Conservation (phyloP, 179 eudicot genomes). For the Vitellaria paradoxa region DNA sequence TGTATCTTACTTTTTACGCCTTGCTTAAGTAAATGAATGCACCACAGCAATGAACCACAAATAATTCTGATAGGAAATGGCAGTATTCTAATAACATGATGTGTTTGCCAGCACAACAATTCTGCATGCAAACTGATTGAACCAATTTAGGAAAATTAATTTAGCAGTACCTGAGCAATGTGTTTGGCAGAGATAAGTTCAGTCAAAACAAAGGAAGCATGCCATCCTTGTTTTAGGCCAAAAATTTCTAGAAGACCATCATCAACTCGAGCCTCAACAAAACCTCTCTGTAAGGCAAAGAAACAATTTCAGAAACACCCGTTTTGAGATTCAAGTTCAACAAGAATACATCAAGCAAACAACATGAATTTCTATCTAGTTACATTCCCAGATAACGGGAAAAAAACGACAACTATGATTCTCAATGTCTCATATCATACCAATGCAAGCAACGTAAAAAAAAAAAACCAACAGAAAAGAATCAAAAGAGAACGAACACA, state of each 20-base stretch:
- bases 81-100: too few species aligned
- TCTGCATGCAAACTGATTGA: background rate
- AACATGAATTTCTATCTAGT: background rate
- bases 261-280: slow-evolving; percentile 89
- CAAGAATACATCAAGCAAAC: background rate
- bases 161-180: slow-evolving; percentile 68
- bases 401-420: background rate
- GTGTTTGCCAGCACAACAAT: background rate
- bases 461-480: background rate
- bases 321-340: background rate
- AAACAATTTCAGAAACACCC: background rate
- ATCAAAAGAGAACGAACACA: background rate
- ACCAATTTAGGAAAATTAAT: background rate
- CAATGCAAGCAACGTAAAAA: too few species aligned
- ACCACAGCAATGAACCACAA: background rate
- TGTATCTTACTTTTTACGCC: background rate
- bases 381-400: background rate
- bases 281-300: slow-evolving; percentile 64
- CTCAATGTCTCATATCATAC: background rate
- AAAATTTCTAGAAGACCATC: slow-evolving; percentile 92
- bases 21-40: background rate
- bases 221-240: slow-evolving; percentile 98
- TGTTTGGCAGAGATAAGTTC: slow-evolving; percentile 93
- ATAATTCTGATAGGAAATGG: too few species aligned
- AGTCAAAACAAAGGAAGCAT: slow-evolving; percentile 94